Evolutionary conservation across 495 filamentous ascomycete genomes (phyloP).

Genomic region (Hypoxylon intermedium): DNA sequence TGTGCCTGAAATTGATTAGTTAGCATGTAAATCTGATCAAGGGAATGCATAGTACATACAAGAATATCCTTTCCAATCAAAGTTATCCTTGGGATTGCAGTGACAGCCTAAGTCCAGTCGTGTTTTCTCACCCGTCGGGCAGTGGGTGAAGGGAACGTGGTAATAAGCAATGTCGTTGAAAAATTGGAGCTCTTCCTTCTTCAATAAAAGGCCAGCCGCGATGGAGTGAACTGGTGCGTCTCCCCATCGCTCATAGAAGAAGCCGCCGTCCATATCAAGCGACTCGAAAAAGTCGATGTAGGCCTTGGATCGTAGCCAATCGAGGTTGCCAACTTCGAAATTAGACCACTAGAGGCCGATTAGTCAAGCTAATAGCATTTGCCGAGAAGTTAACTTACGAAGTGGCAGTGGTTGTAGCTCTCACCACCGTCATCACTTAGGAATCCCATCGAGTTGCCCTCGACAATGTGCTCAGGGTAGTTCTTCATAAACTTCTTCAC

Average conservation of each 20-base stretch:
- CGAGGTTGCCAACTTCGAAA: slow-evolving; percentile 84
- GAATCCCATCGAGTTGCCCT: slow-evolving; percentile 88
- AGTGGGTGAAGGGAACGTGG: slow-evolving; percentile 98
- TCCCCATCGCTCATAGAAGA: slow-evolving; percentile 94
- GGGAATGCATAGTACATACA: slow-evolving; percentile 63
- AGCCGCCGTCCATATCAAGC: slow-evolving; percentile 82
- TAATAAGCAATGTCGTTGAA: slow-evolving; percentile 99
- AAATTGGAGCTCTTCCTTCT: slow-evolving; percentile 95
- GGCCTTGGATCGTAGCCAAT: slow-evolving; percentile 80
- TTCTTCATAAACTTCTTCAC: slow-evolving; percentile 88
- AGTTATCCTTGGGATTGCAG: slow-evolving; percentile 95
- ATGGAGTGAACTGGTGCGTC: slow-evolving; percentile 96
- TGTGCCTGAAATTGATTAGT: slow-evolving; percentile 62
- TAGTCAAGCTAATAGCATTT: slow-evolving; percentile 22
- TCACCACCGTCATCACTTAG: slow-evolving; percentile 89
- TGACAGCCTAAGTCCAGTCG: slow-evolving; percentile 84
- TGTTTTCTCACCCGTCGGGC: slow-evolving; percentile 83
- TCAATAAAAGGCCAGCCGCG: slow-evolving; percentile 81
- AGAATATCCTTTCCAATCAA: slow-evolving; percentile 98
- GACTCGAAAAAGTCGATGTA: slow-evolving; percentile 83
- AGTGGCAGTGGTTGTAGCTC: slow-evolving; percentile 95
- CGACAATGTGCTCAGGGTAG: slow-evolving; percentile 84
- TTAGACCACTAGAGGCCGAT: slow-evolving; percentile 76
- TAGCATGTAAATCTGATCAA: slow-evolving; percentile 7
- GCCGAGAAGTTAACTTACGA: slow-evolving; percentile 64